Evolutionary conservation across 345 rosid species (phyloP), one percentile per base, ranked within the genome.

Genomic region (Carallia pectinifolia): DNA sequence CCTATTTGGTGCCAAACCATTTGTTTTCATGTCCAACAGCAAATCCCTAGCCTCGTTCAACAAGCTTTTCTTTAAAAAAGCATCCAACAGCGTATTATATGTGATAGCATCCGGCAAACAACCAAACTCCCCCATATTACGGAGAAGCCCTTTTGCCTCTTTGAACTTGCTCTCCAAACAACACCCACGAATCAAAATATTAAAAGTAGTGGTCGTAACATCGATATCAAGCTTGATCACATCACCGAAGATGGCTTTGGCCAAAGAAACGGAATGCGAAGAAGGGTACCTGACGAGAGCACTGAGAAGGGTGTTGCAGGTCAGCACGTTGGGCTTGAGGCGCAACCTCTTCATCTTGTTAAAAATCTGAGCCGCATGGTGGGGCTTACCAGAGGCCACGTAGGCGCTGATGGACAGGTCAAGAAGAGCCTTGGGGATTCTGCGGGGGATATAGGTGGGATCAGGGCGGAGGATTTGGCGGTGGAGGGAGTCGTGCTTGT

Each of bases 1-100:
- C 56, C 80, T 74, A 77, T 88, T 73, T 0, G 97, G 97, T 8
- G 78, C 5, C 85, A 91, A 76, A 4, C 88, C 86, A n/a, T 65
- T 75, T 48, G 67, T 82, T 82, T 84, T 90, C 96, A 90, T 91
- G 59, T 84, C 88, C 58, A 60, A 72, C 87, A 94, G 77, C 82
- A 91, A 74, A 33, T 83, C 81, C 85, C 85, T 81, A 29, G 85
- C 87, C 77, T 86, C 91, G 70, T 66, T 82, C 81, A 94, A 74
- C 80, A 80, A 89, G 6, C 97, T 93, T 74, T 81, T 91, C 92
- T 94, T 91, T 63, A 81, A 81, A 73, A 91, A 65, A 5, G 81
- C 86, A 78, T 85, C 88, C 68, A 91, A 77, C 59, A 94, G 71
- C 7, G 96, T 91, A 76, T 88, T 91, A 82, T 87, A 94, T 0